A percentile compares a stretch with the other conserved stretches of the same genome.
phyloP scores from a whole-genome alignment of 192 early-diverging fungal species.

The Entomortierella parvispora region DNA sequence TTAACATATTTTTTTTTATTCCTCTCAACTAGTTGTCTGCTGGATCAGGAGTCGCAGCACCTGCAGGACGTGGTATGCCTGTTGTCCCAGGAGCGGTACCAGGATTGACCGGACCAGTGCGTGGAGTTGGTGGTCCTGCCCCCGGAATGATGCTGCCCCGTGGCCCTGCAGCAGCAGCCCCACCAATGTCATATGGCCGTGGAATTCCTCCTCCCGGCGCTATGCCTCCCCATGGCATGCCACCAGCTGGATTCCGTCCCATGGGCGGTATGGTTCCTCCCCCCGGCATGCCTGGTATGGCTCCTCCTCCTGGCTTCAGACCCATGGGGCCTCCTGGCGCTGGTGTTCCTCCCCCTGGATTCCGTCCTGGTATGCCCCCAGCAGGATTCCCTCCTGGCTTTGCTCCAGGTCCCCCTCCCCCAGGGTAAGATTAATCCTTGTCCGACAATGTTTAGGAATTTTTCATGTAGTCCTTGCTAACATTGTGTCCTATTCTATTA shows the following conservation, averaged over 20 bases:
- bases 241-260: conserved; percentile 62
- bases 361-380: conserved; percentile 52
- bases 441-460: too few species aligned
- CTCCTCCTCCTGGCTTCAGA: conserved; percentile 56
- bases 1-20: neutral
- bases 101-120: conserved; percentile 84
- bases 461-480: neutral
- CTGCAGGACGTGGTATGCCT: conserved; percentile 67
- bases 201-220: conserved; percentile 63
- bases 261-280: conserved; percentile 37
- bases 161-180: conserved; percentile 65
- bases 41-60: conserved; percentile 22
- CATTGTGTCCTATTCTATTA: neutral
- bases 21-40: neutral
- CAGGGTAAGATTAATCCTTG: conserved; percentile 32
- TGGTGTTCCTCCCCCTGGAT: conserved; percentile 49
- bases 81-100: conserved; percentile 60
- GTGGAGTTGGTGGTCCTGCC: conserved; percentile 93
- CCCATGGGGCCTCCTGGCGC: conserved; percentile 61
- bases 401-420: conserved; percentile 54
- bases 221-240: conserved; percentile 65
- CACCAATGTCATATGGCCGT: conserved; percentile 77
- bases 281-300: conserved; percentile 28
- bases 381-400: conserved; percentile 57
- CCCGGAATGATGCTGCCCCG: conserved; percentile 86